Conservation (phyloP, 2,329 filamentous ascomycete genomes). For the Calycina marina region DNA sequence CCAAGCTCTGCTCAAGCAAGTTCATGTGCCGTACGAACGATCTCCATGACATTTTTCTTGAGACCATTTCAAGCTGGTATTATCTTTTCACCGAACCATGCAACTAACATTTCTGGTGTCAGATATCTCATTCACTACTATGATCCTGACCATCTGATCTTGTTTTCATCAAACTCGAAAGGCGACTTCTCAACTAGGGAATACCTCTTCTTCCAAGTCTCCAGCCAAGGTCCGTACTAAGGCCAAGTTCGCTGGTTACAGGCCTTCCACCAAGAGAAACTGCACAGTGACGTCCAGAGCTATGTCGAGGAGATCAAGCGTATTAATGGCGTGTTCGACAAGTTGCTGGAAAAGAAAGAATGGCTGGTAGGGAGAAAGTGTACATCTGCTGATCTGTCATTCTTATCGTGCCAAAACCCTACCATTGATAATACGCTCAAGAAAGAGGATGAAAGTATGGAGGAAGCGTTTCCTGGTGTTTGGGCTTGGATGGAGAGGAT, state of each 20-base stretch:
- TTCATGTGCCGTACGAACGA: too few relatives aligned
- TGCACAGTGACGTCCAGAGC: slow-evolving; percentile 28
- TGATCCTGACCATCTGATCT: slow-evolving; percentile 24
- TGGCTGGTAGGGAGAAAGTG: slow-evolving; percentile 27
- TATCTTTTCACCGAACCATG: too few relatives aligned
- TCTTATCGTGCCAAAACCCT: slow-evolving; percentile 9
- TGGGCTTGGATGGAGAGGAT: slow-evolving; percentile 11
- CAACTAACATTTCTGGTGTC: too few relatives aligned
- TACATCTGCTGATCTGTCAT: slow-evolving; percentile 24
- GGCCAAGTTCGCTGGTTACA: slow-evolving; percentile 21
- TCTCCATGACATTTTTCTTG: too few relatives aligned
- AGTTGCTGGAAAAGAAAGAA: slow-evolving; percentile 22
- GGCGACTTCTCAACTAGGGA: slow-evolving; percentile 23
- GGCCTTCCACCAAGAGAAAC: slow-evolving; percentile 24
- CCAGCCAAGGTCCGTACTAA: slow-evolving; percentile 28
- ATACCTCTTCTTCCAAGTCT: slow-evolving; percentile 27
- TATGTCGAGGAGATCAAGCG: slow-evolving; percentile 28
- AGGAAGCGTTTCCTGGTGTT: slow-evolving; percentile 8
- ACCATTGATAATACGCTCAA: neutral
- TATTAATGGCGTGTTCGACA: slow-evolving; percentile 27
- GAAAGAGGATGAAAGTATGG: slow-evolving; percentile 5
- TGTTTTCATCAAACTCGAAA: slow-evolving; percentile 17
- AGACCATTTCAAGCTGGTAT: too few relatives aligned
- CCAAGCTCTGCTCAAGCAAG: too few relatives aligned
- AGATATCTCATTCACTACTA: slow-evolving; percentile 27